phyloP scores from a whole-genome alignment of 169 alveolate genomes.

The Plasmodium relictum region DNA sequence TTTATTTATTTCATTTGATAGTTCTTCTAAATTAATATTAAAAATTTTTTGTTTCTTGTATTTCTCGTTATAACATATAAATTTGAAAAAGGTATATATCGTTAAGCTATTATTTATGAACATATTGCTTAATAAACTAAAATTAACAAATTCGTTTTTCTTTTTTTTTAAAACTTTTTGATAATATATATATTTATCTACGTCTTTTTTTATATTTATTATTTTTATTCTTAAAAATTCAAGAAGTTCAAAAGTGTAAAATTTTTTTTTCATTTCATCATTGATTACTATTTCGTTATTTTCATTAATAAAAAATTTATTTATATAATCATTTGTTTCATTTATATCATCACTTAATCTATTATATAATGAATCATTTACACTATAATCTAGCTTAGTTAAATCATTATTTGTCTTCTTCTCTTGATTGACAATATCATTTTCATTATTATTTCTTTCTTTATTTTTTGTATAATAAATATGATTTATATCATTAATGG shows the following conservation, averaged over 20 bases:
- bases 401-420: background rate
- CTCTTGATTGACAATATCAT: background rate
- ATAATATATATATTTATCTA: constrained; percentile 48
- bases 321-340: too few relatives aligned
- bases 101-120: constrained; percentile 52
- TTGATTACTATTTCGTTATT: background rate
- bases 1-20: constrained; percentile 17
- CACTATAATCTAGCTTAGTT: background rate
- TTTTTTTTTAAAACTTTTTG: constrained; percentile 42
- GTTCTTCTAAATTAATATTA: background rate
- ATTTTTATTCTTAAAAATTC: constrained; percentile 49
- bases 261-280: constrained; percentile 1
- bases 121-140: constrained; percentile 43
- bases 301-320: background rate
- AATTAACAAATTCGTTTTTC: constrained; percentile 55
- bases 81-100: constrained; percentile 37
- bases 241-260: constrained; percentile 26
- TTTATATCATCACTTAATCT: background rate
- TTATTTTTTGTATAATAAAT: background rate
- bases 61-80: constrained; percentile 22
- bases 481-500: constrained; percentile 12
- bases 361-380: background rate
- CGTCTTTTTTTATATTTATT: constrained; percentile 26
- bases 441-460: background rate
- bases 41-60: constrained; percentile 6